Evolutionary conservation across 164 flowering plant genomes (phyloP).

Genomic region (Brasenia schreberi): DNA sequence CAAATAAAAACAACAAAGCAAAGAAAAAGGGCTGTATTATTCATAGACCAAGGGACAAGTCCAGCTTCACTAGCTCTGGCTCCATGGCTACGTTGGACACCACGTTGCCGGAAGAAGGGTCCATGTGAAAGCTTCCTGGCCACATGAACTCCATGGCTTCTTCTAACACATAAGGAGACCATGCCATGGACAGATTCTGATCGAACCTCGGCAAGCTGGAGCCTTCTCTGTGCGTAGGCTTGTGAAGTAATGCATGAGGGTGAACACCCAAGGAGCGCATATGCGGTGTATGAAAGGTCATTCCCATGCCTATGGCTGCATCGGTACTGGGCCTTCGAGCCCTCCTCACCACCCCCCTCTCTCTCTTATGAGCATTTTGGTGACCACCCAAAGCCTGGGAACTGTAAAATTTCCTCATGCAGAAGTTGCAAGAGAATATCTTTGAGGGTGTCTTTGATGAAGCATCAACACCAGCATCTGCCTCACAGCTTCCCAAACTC

Average conservation of each 20-base stretch:
- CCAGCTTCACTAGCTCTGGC: slow-evolving; percentile 17
- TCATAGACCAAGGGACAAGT: slow-evolving; percentile 12
- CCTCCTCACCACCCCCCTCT: slow-evolving; percentile 61
- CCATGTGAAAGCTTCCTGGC: slow-evolving; percentile 34
- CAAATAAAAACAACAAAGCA: neutral
- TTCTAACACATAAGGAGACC: slow-evolving; percentile 10
- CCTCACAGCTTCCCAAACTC: slow-evolving; percentile 33
- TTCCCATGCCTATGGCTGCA: neutral
- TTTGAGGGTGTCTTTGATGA: slow-evolving; percentile 13
- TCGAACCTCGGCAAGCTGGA: slow-evolving; percentile 11
- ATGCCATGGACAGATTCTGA: slow-evolving; percentile 6
- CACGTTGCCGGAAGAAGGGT: slow-evolving; percentile 7
- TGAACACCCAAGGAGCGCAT: slow-evolving; percentile 18
- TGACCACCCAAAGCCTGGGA: slow-evolving; percentile 94
- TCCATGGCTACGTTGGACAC: slow-evolving; percentile 1
- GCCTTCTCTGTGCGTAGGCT: slow-evolving; percentile 13
- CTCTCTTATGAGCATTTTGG: slow-evolving; percentile 92
- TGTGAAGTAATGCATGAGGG: slow-evolving; percentile 21
- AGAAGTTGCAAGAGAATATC: slow-evolving; percentile 76
- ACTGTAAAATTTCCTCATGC: slow-evolving; percentile 81
- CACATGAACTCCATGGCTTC: slow-evolving; percentile 22
- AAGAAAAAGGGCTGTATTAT: neutral
- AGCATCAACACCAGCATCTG: neutral
- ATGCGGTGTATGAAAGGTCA: neutral
- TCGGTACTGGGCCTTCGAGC: slow-evolving; percentile 25